phyloP scores from a whole-genome alignment of 2,329 filamentous ascomycete genomes.

The Arthrobotrys megalospora region DNA sequence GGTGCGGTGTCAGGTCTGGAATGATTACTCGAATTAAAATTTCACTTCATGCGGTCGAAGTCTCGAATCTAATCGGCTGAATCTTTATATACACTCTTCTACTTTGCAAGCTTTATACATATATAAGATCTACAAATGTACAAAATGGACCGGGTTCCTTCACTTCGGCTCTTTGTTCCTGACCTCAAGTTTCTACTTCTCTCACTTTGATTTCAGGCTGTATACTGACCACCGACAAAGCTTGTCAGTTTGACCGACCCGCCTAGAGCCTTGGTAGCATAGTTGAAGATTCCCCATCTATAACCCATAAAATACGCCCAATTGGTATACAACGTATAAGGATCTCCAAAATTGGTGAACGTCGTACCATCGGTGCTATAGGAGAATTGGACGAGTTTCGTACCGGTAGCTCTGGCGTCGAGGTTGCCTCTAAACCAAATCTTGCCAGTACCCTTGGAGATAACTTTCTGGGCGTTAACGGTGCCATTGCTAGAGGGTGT shows the following conservation, averaged over 20 bases:
- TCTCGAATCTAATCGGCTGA: too few relatives aligned
- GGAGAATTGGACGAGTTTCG: constrained; percentile 66
- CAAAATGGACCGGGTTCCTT: too few relatives aligned
- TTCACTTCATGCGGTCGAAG: too few relatives aligned
- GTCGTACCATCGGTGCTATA: constrained; percentile 69
- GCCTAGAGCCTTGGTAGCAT: constrained; percentile 69
- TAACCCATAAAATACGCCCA: constrained; percentile 72
- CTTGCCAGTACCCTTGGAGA: constrained; percentile 60
- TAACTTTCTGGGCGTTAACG: constrained; percentile 62
- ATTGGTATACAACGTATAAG: constrained; percentile 67
- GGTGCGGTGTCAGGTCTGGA: background rate
- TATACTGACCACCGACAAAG: constrained; percentile 45
- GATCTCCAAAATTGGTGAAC: constrained; percentile 66
- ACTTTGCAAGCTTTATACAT: too few relatives aligned
- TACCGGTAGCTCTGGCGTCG: constrained; percentile 66
- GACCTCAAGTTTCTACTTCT: too few relatives aligned
- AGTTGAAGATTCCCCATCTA: constrained; percentile 71
- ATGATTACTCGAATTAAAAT: background rate
- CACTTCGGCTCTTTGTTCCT: too few relatives aligned
- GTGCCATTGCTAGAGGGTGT: constrained; percentile 65
- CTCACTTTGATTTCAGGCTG: background rate
- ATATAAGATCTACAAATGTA: too few relatives aligned
- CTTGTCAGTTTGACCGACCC: constrained; percentile 66
- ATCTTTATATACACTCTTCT: too few relatives aligned
- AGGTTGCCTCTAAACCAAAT: constrained; percentile 68